Percentiles rank a stretch among this genome's conserved stretches.
Conservation (phyloP, 352 stramenopile species). For the Phytophthora melonis region DNA sequence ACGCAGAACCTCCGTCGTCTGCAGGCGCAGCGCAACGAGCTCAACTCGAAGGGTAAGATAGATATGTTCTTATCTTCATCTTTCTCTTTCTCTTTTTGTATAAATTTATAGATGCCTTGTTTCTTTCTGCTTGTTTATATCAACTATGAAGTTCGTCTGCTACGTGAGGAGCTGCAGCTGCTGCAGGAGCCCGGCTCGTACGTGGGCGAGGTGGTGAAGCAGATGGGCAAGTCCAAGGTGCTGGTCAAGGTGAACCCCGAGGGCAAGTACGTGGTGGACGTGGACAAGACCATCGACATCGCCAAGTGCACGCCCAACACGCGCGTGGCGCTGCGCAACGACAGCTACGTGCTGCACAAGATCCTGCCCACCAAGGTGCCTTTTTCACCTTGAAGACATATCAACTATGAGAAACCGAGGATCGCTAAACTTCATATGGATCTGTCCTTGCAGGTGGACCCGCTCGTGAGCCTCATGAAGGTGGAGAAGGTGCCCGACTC, state of each 20-base stretch:
- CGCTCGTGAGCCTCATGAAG: conserved; percentile 95
- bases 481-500: conserved; percentile 99
- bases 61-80: conserved; percentile 2
- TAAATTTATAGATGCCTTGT: conserved; percentile 22
- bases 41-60: conserved; percentile 97
- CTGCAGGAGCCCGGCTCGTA: conserved; percentile 99
- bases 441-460: conserved; percentile 64
- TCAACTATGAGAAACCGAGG: conserved; percentile 17
- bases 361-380: conserved; percentile 98
- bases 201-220: conserved; percentile 99
- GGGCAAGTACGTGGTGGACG: conserved; percentile 99
- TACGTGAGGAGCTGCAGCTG: conserved; percentile 98
- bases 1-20: conserved; percentile 97
- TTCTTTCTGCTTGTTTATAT: conserved; percentile 9
- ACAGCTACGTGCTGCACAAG: conserved; percentile 99
- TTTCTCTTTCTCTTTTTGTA: conserved; percentile 3
- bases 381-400: conserved; percentile 37
- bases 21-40: conserved; percentile 99
- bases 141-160: conserved; percentile 90
- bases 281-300: conserved; percentile 98
- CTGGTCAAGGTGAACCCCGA: conserved; percentile 99
- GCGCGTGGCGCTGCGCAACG: conserved; percentile 98
- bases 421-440: conserved; percentile 22
- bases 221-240: conserved; percentile 99
- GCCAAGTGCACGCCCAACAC: conserved; percentile 98